Percentiles rank a stretch among this genome's conserved stretches.
Conservation (phyloP, 2,329 filamentous ascomycete species). For the Ceratocystis diversiconidia region DNA sequence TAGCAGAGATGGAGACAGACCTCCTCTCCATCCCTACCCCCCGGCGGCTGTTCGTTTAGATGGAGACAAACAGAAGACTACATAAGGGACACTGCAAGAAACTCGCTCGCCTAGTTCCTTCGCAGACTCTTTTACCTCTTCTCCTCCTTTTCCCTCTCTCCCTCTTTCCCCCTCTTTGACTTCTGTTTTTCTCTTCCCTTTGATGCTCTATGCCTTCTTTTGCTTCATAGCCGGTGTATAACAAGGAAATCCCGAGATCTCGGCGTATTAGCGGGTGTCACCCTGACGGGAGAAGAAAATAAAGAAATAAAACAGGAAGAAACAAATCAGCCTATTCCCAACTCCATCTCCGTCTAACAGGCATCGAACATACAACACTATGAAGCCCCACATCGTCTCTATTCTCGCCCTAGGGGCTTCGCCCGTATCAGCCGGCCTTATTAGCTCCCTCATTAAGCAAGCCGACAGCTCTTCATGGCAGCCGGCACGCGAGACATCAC, state of each 20-base stretch:
- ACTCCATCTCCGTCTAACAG: background rate
- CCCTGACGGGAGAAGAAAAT: background rate
- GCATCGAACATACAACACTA: background rate
- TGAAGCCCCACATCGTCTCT: background rate
- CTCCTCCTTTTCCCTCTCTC: background rate
- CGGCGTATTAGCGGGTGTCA: background rate
- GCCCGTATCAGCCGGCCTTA: slow-evolving; percentile 22
- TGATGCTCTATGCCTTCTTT: background rate
- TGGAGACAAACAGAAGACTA: background rate
- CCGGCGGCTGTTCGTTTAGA: background rate
- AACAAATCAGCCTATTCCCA: too few species aligned
- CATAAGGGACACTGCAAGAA: background rate
- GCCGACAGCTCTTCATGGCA: slow-evolving; percentile 23
- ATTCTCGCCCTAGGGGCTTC: slow-evolving; percentile 6
- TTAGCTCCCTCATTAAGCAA: slow-evolving; percentile 19
- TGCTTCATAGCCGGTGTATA: background rate
- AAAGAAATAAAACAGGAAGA: background rate
- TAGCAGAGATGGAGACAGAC: too few species aligned
- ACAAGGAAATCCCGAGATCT: background rate
- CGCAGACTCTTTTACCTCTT: background rate
- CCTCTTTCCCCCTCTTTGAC: background rate
- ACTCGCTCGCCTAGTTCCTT: background rate
- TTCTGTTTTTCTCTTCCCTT: background rate
- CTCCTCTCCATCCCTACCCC: background rate
- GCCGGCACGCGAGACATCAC: slow-evolving; percentile 23